Evolutionary conservation across 1,284 basidiomycete genomes (phyloP), one percentile per base, ranked within the genome.

Genomic region (Cryptococcus wingfieldii): DNA sequence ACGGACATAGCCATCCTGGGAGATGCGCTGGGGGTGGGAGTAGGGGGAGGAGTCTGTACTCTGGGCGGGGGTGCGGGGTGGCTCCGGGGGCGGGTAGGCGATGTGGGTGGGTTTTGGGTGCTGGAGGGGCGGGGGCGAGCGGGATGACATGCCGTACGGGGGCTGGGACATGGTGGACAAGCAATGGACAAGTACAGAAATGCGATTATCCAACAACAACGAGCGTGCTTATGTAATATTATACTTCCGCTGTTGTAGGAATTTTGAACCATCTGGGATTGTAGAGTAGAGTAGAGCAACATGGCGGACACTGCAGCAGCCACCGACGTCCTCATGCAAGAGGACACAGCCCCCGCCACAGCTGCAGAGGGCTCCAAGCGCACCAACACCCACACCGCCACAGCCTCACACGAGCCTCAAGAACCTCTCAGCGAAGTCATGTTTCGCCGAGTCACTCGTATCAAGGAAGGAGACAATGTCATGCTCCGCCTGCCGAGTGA

Each of bases 91-190:
- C 39, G 77, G 76, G 73, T 88, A 90, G 0, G 88, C 86, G 4
- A 89, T 89, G 66, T 93, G 90, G 0, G 90, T 92, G 0, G 90
- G 90, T 5, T 92, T 89, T 2, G 90, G 90, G 71, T 94, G 90
- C 57, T 89, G 86, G 2, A 93, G 82, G 1, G 88, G 89, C 3
- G 89, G 88, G 0, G 89, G 89, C 0, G 88, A 89, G 51, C 79
- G 78, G 13, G 80, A 82, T 57, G 63, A 66, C 55, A 69, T 71
- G 31, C 7, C 31, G 66, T 71, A 75, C 4, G 72, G 72, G 48
- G 65, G 68, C 23, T 51, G 51, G 12, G 72, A 62, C 71, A 71
- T 72, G 38, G 18, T 62, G 50, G 43, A n/a, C n/a, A n/a, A n/a
- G n/a, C n/a, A n/a, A n/a, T n/a, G n/a, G n/a, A 18, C 50, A 45